These are phyloP conservation scores for Boletus fagicola DNA, from an alignment of 768 basidiomycete genomes.

Conservation along the genomic window DNA sequence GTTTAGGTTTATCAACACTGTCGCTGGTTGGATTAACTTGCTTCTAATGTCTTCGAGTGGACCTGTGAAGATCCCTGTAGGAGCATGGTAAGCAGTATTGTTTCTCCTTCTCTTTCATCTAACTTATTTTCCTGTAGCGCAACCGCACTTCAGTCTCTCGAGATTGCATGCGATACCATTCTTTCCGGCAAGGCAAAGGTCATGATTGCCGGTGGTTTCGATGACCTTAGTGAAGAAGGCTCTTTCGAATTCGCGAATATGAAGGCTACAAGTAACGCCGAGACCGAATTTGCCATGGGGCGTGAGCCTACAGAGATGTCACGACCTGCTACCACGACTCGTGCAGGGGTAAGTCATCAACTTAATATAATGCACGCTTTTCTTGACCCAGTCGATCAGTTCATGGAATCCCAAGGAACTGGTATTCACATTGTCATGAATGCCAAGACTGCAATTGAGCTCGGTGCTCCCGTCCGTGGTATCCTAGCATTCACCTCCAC, in stretches of 20 bases:
- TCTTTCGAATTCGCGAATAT: conserved; percentile 99
- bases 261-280: conserved; percentile 98
- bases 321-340: conserved; percentile 92
- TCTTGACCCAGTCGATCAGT: conserved; percentile 40
- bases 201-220: conserved; percentile 99
- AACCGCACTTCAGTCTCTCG: conserved; percentile 95
- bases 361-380: not conserved
- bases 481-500: conserved; percentile 96
- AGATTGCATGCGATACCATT: conserved; percentile 97
- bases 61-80: conserved; percentile 98
- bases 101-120: not conserved
- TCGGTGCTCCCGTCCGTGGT: conserved; percentile 91
- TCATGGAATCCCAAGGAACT: conserved; percentile 96
- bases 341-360: conserved; percentile 70
- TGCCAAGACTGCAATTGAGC: conserved; percentile 91
- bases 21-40: conserved; percentile 97
- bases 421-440: conserved; percentile 98
- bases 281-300: conserved; percentile 98
- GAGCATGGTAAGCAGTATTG: conserved; percentile 73
- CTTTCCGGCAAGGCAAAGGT: conserved; percentile 96
- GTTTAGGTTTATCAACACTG: conserved; percentile 94
- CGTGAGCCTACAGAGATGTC: conserved; percentile 99
- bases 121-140: conserved; percentile 50
- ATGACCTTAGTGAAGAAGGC: conserved; percentile 97
- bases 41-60: conserved; percentile 94